phyloP scores from a whole-genome alignment of 495 filamentous ascomycete species.

The Penicillium alfredii region DNA sequence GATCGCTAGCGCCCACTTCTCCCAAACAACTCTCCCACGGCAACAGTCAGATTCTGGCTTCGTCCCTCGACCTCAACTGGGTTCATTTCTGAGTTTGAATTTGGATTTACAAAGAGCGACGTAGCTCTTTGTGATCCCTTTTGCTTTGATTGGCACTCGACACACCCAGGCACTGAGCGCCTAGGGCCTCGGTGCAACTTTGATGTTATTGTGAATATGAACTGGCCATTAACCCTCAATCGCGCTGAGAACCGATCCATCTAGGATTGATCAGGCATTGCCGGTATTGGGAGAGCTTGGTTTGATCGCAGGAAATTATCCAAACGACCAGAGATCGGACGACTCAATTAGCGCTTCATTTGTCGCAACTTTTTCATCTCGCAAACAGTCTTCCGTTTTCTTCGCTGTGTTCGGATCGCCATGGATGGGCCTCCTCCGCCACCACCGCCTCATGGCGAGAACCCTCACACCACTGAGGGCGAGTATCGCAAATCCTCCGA shows the following conservation, averaged over 20 bases:
- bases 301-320: slow-evolving; percentile 2
- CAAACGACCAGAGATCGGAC: too few relatives aligned
- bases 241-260: slow-evolving; percentile 16
- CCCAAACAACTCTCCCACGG: slow-evolving; percentile 20
- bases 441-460: slow-evolving; percentile 64
- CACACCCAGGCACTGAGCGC: slow-evolving; percentile 31
- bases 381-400: neutral
- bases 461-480: slow-evolving; percentile 48
- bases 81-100: neutral
- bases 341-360: too few relatives aligned
- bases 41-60: slow-evolving; percentile 8
- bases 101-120: too few relatives aligned
- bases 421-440: slow-evolving; percentile 54
- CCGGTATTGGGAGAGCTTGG: too few relatives aligned
- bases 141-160: neutral
- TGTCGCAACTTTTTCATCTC: too few relatives aligned
- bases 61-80: slow-evolving; percentile 1
- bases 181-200: slow-evolving; percentile 35
- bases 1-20: slow-evolving; percentile 29
- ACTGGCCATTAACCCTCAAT: slow-evolving; percentile 18
- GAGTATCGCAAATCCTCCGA: slow-evolving; percentile 49
- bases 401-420: slow-evolving; percentile 3
- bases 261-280: slow-evolving; percentile 11
- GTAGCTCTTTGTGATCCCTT: neutral
- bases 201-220: slow-evolving; percentile 33